Base-by-base conservation (phyloP, 192 early-diverging fungal genomes). In the Mortierella alpina region DNA sequence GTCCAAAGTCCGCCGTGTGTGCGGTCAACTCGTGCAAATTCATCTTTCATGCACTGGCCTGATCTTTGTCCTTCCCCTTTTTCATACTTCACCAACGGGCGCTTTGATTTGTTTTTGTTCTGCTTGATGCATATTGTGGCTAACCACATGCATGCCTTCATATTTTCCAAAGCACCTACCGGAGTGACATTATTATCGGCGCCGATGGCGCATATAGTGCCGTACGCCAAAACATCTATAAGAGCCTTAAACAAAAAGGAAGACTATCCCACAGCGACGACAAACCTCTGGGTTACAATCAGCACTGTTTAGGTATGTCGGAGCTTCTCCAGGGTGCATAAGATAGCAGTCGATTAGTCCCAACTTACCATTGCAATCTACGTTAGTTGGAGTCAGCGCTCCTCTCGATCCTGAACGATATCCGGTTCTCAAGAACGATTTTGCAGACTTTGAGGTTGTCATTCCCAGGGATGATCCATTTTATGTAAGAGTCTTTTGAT, bases 401-500 rank as follows among this genome's bases (percentile, higher is more conserved):
- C 56, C 68, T 6, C 23, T 70, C 12, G 68, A 70, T 44, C 69
- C 69, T 4, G 69, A 71, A 48, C 11, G 45, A 52, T 71, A 71
- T 59, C 59, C 69, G 41, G 39, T 61, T 12, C 58, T 71, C 18
- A 71, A 71, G 51, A 44, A 23, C 2, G 51, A 71, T 7, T 49
- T 51, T 8, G 40, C 69, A 13, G 69, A 71, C 15, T 71, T 71
- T 15, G 69, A 71, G 59, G 62, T 71, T 71, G 69, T 71, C 7
- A 71, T 71, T 22, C 69, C 69, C 0, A 61, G 62, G 22, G 55
- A 42, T 15, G 59, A 63, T 55, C 69, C 69, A 6, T 71, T 62
- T 49, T 71, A 71, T 62, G 69, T 71, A 71, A 71, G 69, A 54
- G 14, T 49, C 48, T 40, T 45, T 15, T 31, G n/a, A 6, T 31